Percentiles rank a stretch among this genome's conserved stretches.
Evolutionary conservation across 2,329 filamentous ascomycete genomes (phyloP).

Genomic region (Cordyceps cateniannulata): DNA sequence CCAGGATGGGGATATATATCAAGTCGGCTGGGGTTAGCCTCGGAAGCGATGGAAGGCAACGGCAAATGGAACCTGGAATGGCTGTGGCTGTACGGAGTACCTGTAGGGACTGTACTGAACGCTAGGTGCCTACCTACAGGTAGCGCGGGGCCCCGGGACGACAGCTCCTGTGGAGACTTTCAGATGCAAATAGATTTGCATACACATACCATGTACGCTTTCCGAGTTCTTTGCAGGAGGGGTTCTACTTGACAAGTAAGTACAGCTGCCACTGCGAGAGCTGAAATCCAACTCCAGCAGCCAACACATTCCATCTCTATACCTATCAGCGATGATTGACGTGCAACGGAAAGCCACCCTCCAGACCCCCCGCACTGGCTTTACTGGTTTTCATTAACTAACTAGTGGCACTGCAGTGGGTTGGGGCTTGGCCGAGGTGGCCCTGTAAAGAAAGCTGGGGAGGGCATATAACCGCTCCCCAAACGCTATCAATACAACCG

Average conservation of each 20-base stretch:
- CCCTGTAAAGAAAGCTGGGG: background rate
- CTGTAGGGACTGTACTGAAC: no score
- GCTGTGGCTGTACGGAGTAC: background rate
- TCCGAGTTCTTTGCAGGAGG: background rate
- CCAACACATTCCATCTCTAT: no score
- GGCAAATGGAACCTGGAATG: conserved; percentile 2
- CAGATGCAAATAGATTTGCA: conserved; percentile 1
- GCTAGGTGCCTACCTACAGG: background rate
- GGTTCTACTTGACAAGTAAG: background rate
- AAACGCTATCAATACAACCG: no score
- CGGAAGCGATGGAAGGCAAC: background rate
- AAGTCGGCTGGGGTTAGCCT: conserved; percentile 2
- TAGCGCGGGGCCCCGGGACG: conserved; percentile 8
- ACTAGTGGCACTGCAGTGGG: background rate
- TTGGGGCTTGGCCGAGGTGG: conserved; percentile 4
- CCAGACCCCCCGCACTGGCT: background rate
- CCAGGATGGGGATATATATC: conserved; percentile 9
- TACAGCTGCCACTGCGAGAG: no score
- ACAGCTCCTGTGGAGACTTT: conserved; percentile 7
- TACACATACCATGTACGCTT: no score
- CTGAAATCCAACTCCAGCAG: no score
- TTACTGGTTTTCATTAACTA: background rate
- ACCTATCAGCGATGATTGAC: background rate
- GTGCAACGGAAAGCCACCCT: background rate
- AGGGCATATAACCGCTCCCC: conserved; percentile 5